These are phyloP conservation scores for Citrullus mucosospermus DNA, from an alignment of 306 rosid genomes.

Conservation along the genomic window DNA sequence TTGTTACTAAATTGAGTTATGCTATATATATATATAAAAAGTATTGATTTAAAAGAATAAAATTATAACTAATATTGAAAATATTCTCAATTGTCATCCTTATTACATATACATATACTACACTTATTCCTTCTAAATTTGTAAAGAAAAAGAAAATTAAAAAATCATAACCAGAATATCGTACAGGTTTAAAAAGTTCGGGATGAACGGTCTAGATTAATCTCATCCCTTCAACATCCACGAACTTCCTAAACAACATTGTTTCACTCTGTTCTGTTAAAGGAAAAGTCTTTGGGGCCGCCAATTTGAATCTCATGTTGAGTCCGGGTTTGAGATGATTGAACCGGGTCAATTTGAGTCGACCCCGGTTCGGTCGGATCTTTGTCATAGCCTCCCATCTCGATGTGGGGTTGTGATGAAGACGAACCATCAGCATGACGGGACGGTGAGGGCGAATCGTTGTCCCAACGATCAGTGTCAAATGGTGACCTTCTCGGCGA, in stretches of 20 bases:
- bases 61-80: background rate
- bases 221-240: background rate
- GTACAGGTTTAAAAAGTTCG: background rate
- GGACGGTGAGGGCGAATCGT: constrained; percentile 19
- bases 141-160: background rate
- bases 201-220: background rate
- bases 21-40: too few relatives aligned
- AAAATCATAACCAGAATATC: background rate
- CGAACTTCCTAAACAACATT: background rate
- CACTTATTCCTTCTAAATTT: background rate
- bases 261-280: constrained; percentile 21
- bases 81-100: background rate
- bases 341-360: background rate
- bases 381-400: constrained; percentile 13
- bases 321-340: background rate
- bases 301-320: constrained; percentile 19
- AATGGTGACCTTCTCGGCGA: constrained; percentile 23
- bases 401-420: constrained; percentile 17
- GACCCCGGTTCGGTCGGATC: constrained; percentile 1
- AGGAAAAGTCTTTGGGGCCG: constrained; percentile 42
- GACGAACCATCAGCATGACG: constrained; percentile 13
- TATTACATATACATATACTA: background rate
- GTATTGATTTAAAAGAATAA: background rate
- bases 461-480: constrained; percentile 22
- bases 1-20: too few relatives aligned